phyloP scores from a whole-genome alignment of 371 early-diverging fungal species.

The Blakeslea trispora region DNA sequence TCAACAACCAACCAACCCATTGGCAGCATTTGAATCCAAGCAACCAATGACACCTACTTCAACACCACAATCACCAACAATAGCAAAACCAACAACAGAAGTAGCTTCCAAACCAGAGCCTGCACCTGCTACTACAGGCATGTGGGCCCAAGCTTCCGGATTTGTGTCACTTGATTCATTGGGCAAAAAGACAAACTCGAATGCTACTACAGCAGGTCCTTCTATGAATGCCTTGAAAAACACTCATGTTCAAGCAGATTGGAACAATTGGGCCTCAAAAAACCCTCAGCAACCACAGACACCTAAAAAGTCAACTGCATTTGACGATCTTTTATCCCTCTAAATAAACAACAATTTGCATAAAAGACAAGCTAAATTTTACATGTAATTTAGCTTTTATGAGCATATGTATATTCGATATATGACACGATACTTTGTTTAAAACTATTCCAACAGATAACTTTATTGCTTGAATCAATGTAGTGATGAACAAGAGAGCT shows the following conservation, averaged over 20 bases:
- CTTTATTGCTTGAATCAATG: no score
- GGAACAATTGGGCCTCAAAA: constrained; percentile 46
- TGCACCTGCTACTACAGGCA: constrained; percentile 23
- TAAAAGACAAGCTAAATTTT: no score
- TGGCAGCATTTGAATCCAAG: constrained; percentile 3
- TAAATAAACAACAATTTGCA: no score
- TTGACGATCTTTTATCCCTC: constrained; percentile 46
- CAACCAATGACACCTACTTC: constrained; percentile 19
- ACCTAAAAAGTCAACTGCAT: constrained; percentile 29
- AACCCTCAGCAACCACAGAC: constrained; percentile 12
- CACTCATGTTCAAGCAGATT: constrained; percentile 39
- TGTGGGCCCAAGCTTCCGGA: constrained; percentile 61
- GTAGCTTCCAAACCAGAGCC: neutral
- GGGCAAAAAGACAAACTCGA: constrained; percentile 42
- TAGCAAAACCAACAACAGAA: constrained; percentile 12
- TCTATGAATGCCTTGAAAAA: constrained; percentile 64
- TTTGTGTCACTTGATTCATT: constrained; percentile 61
- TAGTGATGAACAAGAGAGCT: no score
- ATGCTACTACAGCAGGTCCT: constrained; percentile 43
- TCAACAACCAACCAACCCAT: constrained; percentile 4
- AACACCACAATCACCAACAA: constrained; percentile 20
- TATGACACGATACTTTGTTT: no score
- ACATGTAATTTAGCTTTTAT: no score
- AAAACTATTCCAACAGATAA: no score
- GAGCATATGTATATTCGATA: no score